Base-by-base conservation (phyloP, 148 eudicot genomes). In the Salicornia ramosissima region DNA sequence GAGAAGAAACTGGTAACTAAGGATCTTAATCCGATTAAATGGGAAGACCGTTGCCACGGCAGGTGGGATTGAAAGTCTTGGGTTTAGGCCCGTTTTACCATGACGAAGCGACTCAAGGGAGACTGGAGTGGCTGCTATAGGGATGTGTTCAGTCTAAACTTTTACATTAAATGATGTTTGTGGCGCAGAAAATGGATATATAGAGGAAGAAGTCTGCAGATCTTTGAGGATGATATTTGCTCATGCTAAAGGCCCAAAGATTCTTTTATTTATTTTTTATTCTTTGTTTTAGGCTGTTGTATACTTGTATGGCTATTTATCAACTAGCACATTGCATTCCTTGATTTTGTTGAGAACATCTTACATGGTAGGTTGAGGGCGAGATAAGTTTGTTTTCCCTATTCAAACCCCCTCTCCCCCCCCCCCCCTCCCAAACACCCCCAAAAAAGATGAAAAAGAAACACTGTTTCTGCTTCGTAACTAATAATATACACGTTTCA, bases 401-500 rank as follows among this genome's bases (percentile, higher is more conserved):
- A n/a, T n/a, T n/a, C n/a, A n/a, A n/a, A n/a, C n/a, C n/a, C n/a
- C n/a, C n/a, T n/a, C n/a, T n/a, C 29, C 2, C 13, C 6, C 8
- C 18, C 24, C 62, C 30, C 10, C 19, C 61, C 34, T 11, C 42
- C 42, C n/a, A n/a, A n/a, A n/a, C n/a, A n/a, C n/a, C n/a, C n/a
- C n/a, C n/a, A n/a, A n/a, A n/a, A n/a, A n/a, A n/a, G n/a, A n/a
- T n/a, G n/a, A n/a, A n/a, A n/a, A n/a, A n/a, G n/a, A n/a, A n/a
- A n/a, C n/a, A n/a, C 40, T 36, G 40, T 36, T n/a, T n/a, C n/a
- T n/a, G n/a, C n/a, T n/a, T n/a, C n/a, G n/a, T n/a, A n/a, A n/a
- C 40, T 36, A 36, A 36, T 36, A 36, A 36, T 36, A 36, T 64
- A 21, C 34, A 26, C 16, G 8, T 42, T 51, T 53, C 82, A 54